phyloP scores from a whole-genome alignment of 768 basidiomycete genomes.

The Lactifluus hygrophoroides region DNA sequence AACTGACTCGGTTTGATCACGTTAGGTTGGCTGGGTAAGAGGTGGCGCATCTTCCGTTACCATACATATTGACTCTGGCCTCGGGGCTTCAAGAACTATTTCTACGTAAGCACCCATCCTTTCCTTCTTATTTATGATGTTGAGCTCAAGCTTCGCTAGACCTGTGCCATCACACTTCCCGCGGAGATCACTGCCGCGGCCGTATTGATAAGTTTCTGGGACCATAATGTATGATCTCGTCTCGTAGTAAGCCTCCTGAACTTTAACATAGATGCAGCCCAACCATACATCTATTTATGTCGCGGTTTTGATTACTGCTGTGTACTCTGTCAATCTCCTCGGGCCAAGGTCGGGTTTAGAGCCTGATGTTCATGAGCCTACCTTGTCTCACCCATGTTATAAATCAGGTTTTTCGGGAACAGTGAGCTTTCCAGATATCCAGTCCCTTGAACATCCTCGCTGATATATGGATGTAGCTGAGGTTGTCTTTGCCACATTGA shows the following conservation, averaged over 20 bases:
- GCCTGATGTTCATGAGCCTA: not conserved
- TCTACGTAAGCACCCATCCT: constrained; percentile 7
- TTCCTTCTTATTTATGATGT: not conserved
- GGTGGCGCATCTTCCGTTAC: not conserved
- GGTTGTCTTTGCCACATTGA: constrained; percentile 18
- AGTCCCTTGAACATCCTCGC: not conserved
- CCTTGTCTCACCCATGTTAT: not conserved
- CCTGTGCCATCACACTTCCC: constrained; percentile 16
- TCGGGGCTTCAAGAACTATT: constrained; percentile 14
- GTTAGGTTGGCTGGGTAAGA: constrained; percentile 21
- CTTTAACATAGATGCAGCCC: not conserved
- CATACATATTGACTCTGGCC: not conserved
- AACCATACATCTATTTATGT: constrained; percentile 14
- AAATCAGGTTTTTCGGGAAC: constrained; percentile 14
- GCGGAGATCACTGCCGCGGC: constrained; percentile 19
- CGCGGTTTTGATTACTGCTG: constrained; percentile 8
- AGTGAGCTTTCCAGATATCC: not conserved
- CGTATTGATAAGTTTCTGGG: constrained; percentile 17
- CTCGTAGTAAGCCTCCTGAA: not conserved
- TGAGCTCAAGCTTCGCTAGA: constrained; percentile 2
- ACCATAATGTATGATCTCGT: constrained; percentile 6
- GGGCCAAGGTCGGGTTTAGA: constrained; percentile 7
- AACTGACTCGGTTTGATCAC: not conserved
- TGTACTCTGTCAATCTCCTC: constrained; percentile 13
- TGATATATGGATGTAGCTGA: constrained; percentile 7